Evolutionary conservation across 768 basidiomycete genomes (phyloP).

Genomic region (Brasilioporus rufonigricans): DNA sequence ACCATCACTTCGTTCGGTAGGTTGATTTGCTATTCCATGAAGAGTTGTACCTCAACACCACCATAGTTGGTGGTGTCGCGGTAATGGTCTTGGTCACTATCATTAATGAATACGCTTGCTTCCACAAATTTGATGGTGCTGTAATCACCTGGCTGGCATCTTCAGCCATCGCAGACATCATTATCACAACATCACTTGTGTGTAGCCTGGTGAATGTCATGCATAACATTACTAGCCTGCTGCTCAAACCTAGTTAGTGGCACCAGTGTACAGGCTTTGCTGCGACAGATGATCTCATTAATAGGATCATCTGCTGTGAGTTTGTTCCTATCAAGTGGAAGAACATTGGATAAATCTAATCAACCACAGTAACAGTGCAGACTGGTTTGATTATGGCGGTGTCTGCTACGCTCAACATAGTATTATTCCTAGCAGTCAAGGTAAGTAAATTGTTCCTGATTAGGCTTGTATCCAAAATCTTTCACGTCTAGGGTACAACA

Average conservation of each 20-base stretch:
- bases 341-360: neutral
- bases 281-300: constrained; percentile 39
- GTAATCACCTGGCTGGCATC: too few species aligned
- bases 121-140: too few species aligned
- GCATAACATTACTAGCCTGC: neutral
- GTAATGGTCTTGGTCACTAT: constrained; percentile 35
- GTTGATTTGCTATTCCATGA: neutral
- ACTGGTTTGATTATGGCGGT: constrained; percentile 24
- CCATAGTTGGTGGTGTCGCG: too few species aligned
- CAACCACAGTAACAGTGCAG: constrained; percentile 28
- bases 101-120: constrained; percentile 33
- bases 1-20: constrained; percentile 11
- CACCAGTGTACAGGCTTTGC: constrained; percentile 43
- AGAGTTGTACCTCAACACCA: neutral
- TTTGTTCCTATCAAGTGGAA: neutral
- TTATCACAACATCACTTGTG: constrained; percentile 41
- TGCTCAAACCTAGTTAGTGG: constrained; percentile 23
- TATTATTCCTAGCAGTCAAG: too few species aligned
- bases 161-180: too few species aligned
- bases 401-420: constrained; percentile 19
- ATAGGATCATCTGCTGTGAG: constrained; percentile 39
- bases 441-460: constrained; percentile 2
- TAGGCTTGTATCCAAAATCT: neutral
- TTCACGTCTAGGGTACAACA: constrained; percentile 2
- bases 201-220: constrained; percentile 37